Evolutionary conservation across 1,139 yeast species (phyloP), one percentile per base, ranked within the genome.

Genomic region (Candida sanyaensis): DNA sequence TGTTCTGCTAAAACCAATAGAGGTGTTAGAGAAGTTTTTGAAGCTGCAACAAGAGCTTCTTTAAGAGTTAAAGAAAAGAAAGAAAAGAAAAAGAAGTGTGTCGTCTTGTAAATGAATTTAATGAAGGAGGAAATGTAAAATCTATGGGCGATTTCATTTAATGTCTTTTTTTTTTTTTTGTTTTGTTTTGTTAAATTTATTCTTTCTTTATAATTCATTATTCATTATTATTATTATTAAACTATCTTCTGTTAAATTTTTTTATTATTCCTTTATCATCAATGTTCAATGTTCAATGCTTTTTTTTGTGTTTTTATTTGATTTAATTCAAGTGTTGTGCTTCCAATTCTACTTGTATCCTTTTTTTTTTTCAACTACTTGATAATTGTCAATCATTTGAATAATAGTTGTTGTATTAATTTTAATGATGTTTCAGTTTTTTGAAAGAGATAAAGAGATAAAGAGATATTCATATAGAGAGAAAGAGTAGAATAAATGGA

Each of bases 1-100:
- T 91, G 97, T 75, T 91, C 97, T 43, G 97, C 97, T 37, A 84
- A 90, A 75, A 84, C 90, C 50, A 95, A 95, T 55, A 86, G 84
- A 67, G 96, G 96, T 66, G 96, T 90, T 53, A 86, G 90, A 72
- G 95, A 88, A 69, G 96, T 89, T 46, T 89, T 90, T 62, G 93
- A 87, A 68, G 88, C 93, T 58, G 97, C 97, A 43, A 91, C 97
- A 43, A 84, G 96, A 71, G 93, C 92, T 50, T 87, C 92, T 31
- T 75, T 86, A 64, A 83, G 79, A 72, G 81, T 84, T 50, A 83
- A 80, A 65, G 83, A 78, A 61, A 79, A 76, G 75, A 77, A 73
- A 63, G 76, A 71, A 59, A 74, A 75, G 77, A 75, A 79, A 72
- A 75, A 78, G 66, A 75, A 77, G 68, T 82, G 87, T 70, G 74